Conservation (phyloP, 495 filamentous ascomycete species). For the Clohesyomyces aquaticus region DNA sequence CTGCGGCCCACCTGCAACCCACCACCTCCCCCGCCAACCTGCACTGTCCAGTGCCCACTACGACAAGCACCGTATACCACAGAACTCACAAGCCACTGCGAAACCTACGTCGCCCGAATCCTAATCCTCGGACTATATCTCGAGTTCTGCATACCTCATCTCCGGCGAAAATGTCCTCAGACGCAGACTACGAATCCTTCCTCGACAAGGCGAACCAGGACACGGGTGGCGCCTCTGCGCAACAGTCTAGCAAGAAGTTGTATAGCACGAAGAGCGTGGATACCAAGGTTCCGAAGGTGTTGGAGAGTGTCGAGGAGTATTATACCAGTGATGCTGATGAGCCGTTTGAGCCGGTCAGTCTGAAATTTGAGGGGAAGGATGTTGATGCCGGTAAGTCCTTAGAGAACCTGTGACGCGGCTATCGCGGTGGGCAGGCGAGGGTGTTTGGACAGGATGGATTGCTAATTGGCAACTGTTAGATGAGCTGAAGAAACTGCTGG, state of each 20-base stretch:
- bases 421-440: no score
- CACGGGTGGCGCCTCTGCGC: conserved; percentile 50
- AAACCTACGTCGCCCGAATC: no score
- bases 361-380: conserved; percentile 61
- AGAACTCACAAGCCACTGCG: background rate
- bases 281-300: conserved; percentile 61
- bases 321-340: conserved; percentile 84
- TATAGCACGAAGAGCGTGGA: conserved; percentile 48
- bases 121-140: no score
- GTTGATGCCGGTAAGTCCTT: conserved; percentile 42
- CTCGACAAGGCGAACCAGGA: conserved; percentile 82
- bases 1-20: no score
- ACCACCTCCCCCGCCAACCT: no score
- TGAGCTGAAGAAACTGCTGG: conserved; percentile 61
- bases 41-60: no score
- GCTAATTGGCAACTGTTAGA: no score
- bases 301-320: conserved; percentile 63
- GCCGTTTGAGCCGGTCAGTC: conserved; percentile 73
- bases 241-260: conserved; percentile 38
- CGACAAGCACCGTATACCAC: no score
- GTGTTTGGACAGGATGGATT: no score
- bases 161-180: conserved; percentile 64
- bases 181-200: conserved; percentile 80
- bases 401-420: no score
- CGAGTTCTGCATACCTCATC: conserved; percentile 20